Base-by-base conservation (phyloP, 805 yeast species). In the Candida ortonii region DNA sequence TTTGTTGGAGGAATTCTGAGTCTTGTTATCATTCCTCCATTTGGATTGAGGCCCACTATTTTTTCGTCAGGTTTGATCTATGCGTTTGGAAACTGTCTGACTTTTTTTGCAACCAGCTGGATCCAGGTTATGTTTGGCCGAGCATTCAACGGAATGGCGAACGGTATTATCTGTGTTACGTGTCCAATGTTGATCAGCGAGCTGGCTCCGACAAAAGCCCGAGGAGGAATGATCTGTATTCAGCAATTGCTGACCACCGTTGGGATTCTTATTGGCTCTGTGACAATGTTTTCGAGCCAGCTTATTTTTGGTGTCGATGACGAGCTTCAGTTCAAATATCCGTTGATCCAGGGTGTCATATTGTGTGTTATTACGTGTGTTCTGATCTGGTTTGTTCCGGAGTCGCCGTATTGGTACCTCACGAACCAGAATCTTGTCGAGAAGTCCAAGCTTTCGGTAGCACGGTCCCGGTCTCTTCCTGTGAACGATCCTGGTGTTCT, bases 151-250 rank as follows among this genome's bases (percentile, higher is more conserved):
- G 67, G 67, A 1, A 25, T 47, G n/a, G 53, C 53, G 3, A 44
- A 53, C 23, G 67, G 67, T 4, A 38, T 54, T 7, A 38, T 51
- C 3, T 50, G 60, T 26, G 63, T 59, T 5, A 53, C 49, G 6
- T 56, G 63, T 27, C 66, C 65, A 3, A 57, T 62, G 64, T 39
- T 59, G 8, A 58, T 62, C 28, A 56, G 65, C 36, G 67, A 62
- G 23, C 39, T 62, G 18, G 43, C 64, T 2, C 66, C 65, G 2
- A 30, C 41, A 0, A 41, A 46, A 14, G 30, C 51, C 3, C 46
- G 64, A 14, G 67, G 67, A 1, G 43, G 48, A 3, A 41, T 58
- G 34, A 53, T 61, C 14, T 53, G 64, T 13, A 39, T 56, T 7
- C 53, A 53, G 19, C 67, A 62, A 38, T 38, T 62, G 23, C 44